Base-by-base conservation (phyloP, 768 basidiomycete genomes). In the Hygrocybe punicea region DNA sequence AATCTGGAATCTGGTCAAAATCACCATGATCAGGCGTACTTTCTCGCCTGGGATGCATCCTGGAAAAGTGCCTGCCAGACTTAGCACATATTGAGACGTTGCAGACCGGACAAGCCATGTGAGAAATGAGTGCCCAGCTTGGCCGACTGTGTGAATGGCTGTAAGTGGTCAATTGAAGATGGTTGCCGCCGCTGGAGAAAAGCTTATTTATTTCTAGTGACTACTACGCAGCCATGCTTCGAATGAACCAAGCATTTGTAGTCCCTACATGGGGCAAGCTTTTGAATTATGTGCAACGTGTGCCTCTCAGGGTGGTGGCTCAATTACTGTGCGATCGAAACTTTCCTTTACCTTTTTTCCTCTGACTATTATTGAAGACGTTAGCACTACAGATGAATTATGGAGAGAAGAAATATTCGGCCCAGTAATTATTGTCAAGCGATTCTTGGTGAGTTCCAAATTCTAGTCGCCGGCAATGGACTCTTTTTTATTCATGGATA, bases 371-470 rank as follows among this genome's bases (percentile, higher is more conserved):
- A 80, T 94, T 56, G 67, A 74, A 0, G 79, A 84, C 52, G 78
- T 90, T 13, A 71, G 73, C 25, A 69, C 75, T 0, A 72, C 81
- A 34, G 85, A 87, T 60, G 81, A 81, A 47, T 69, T 92, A 23
- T 93, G 91, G 90, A 72, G 81, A 63, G 91, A 93, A 70, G 91
- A 93, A 67, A 76, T 92, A 11, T 93, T 93, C 63, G 91, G 91
- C 1, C 91, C 91, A 1, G 89, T 92, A n/a, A 83, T 92, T 1
- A 81, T 89, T 3, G 78, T 87, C 39, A 84, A 79, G 57, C 69
- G 63, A 10, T 73, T 74, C 54, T 68, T 64, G 49, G 77, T 77
- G 29, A 37, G 72, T 60, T n/a, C 19, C 47, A 16, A 21, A 40
- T 19, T 24, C 19, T 19, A 35, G 47, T n/a, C 51, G 29, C 40